These are phyloP conservation scores for Corymbia citriodora DNA, from an alignment of 441 rosid genomes.

Conservation along the genomic window DNA sequence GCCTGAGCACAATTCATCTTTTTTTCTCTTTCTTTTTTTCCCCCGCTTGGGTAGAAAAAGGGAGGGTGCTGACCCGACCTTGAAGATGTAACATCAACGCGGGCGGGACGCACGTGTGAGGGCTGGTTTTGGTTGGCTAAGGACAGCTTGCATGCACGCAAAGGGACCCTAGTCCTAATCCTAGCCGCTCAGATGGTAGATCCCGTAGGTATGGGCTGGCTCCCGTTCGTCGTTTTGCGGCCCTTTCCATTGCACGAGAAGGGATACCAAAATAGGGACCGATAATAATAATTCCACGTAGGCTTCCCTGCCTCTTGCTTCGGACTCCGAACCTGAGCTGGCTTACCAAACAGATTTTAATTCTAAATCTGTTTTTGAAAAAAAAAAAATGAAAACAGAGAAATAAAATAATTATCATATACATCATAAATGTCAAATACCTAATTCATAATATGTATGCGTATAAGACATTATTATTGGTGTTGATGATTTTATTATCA, in stretches of 20 bases:
- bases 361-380: too few relatives aligned
- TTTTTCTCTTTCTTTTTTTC: neutral
- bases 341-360: neutral
- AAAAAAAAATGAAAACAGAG: too few relatives aligned
- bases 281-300: neutral
- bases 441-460: neutral
- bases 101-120: neutral
- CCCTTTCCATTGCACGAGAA: neutral
- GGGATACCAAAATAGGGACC: neutral
- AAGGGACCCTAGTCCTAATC: neutral
- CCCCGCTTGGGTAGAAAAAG: neutral
- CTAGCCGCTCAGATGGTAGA: neutral
- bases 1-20: neutral
- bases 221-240: neutral
- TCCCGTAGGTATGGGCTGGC: neutral
- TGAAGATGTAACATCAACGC: neutral
- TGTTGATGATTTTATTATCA: neutral
- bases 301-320: neutral
- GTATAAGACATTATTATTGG: neutral
- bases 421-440: neutral
- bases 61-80: neutral
- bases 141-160: neutral
- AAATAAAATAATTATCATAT: too few relatives aligned
- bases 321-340: neutral
- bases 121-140: neutral